Conservation (phyloP, 2,329 filamentous ascomycete genomes). For the Shiraia sp. region DNA sequence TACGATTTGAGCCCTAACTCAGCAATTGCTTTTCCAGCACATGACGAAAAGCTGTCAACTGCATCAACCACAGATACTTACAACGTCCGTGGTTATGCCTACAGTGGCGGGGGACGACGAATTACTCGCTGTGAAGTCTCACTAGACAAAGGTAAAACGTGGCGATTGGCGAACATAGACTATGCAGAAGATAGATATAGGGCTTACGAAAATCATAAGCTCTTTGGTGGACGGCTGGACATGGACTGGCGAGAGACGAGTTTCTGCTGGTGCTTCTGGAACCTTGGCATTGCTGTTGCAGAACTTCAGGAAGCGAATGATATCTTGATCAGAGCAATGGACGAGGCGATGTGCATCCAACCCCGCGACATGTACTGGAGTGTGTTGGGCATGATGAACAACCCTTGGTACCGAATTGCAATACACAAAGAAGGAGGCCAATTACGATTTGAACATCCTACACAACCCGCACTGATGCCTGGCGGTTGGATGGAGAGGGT, state of each 20-base stretch:
- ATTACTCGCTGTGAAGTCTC: constrained; percentile 83
- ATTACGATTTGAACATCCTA: constrained; percentile 84
- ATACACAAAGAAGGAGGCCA: constrained; percentile 68
- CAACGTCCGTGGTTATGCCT: constrained; percentile 78
- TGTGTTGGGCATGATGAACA: constrained; percentile 97
- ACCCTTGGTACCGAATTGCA: constrained; percentile 85
- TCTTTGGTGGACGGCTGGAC: constrained; percentile 78
- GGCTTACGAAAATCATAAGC: constrained; percentile 60
- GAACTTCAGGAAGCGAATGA: constrained; percentile 69
- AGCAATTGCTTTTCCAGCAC: constrained; percentile 76
- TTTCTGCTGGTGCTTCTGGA: constrained; percentile 96
- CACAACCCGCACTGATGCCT: constrained; percentile 73
- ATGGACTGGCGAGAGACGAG: constrained; percentile 79
- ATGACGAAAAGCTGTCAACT: constrained; percentile 69
- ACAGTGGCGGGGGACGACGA: constrained; percentile 82
- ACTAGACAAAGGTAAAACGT: constrained; percentile 78
- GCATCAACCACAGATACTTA: constrained; percentile 59
- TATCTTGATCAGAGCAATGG: constrained; percentile 84
- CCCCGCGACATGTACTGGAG: constrained; percentile 96
- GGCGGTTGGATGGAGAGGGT: constrained; percentile 94
- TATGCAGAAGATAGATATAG: constrained; percentile 89
- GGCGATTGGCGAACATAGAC: constrained; percentile 74
- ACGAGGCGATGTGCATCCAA: constrained; percentile 83
- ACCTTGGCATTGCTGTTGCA: constrained; percentile 65
- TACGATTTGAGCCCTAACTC: constrained; percentile 91